Evolutionary conservation across 495 filamentous ascomycete species (phyloP), one percentile per base, ranked within the genome.

Genomic region (Annulohypoxylon moriforme): DNA sequence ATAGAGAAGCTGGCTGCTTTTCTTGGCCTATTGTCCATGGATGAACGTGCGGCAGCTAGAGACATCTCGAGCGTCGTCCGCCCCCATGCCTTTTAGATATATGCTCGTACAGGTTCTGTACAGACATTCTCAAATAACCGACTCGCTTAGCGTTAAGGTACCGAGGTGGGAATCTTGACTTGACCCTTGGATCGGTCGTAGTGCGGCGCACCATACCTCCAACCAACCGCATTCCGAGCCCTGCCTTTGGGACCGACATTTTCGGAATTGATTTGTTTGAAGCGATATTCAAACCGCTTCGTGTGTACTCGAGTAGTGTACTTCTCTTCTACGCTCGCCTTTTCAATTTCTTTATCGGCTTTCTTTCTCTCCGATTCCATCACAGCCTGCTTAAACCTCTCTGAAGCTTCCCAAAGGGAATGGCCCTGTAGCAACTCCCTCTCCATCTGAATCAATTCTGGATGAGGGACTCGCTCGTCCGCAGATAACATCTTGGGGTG

Each of bases 381-480:
- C 24, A 75, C 75, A 24, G 57, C 73, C 27, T 72, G 25, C 60
- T 80, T 77, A 55, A 89, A 80, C 11, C 81, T 78, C 27, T 79
- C 69, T 3, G 78, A 64, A n/a, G 71, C 69, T 3, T 75, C 74
- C 50, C 46, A 71, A n/a, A 52, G 20, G 0, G 79, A 76, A 67
- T 75, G 60, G 6, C 80, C 81, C 38, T 78, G 73, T 3, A 78
- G 24, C 50, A 80, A 67, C 58, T 88, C 86, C 60, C 79, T 82
- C 69, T 93, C 90, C 60, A 89, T 78, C 31, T 85, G 76, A 18
- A 97, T 84, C 44, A 98, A 83, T 74, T 97, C 91, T 1, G 95
- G 94, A 77, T 97, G 93, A 6, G 94, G 94, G 52, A 98, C 92
- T 75, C 93, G 91, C 50, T 89, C 82, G 71, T 99, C 96, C 6